These are phyloP conservation scores for Saccharomycopsis hybrid DNA, from an alignment of 1,139 yeast species.

Conservation along the genomic window DNA sequence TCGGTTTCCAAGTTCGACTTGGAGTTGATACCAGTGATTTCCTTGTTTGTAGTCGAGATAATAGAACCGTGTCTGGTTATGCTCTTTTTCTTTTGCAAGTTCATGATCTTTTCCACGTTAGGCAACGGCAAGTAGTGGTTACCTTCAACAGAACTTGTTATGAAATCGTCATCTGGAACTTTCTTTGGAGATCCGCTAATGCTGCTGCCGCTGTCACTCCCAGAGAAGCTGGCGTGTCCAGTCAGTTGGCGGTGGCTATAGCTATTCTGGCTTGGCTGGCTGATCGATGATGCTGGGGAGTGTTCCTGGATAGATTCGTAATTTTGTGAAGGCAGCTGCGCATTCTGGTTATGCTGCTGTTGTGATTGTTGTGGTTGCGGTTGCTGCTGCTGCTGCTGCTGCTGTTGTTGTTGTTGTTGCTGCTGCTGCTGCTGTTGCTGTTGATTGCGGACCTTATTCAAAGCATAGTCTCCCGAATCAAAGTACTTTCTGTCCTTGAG, in stretches of 20 bases:
- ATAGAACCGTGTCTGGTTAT: conserved; percentile 20
- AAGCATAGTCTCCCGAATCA: conserved; percentile 96
- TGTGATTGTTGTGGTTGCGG: neutral
- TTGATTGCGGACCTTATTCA: conserved; percentile 38
- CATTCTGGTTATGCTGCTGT: neutral
- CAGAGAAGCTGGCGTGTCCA: neutral
- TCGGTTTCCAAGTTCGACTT: conserved; percentile 20
- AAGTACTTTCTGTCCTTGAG: conserved; percentile 87
- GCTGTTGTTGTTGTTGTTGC: neutral
- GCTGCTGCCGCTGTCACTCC: conserved; percentile 1
- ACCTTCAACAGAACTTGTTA: conserved; percentile 15
- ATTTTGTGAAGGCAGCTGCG: no score
- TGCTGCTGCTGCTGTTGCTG: conserved; percentile 9
- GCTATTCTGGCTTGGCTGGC: no score
- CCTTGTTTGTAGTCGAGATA: conserved; percentile 20
- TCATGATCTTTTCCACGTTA: conserved; percentile 19
- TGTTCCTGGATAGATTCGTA: neutral
- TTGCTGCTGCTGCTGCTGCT: neutral
- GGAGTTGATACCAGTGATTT: conserved; percentile 18
- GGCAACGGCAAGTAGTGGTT: conserved; percentile 17
- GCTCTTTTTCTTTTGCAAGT: conserved; percentile 20
- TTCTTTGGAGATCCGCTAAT: conserved; percentile 16
- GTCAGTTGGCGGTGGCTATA: neutral
- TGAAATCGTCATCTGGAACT: conserved; percentile 20
- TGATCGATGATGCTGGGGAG: no score